Evolutionary conservation across 805 yeast species (phyloP), one percentile per base, ranked within the genome.

Genomic region (Wickerhamomyces chaumierensis): DNA sequence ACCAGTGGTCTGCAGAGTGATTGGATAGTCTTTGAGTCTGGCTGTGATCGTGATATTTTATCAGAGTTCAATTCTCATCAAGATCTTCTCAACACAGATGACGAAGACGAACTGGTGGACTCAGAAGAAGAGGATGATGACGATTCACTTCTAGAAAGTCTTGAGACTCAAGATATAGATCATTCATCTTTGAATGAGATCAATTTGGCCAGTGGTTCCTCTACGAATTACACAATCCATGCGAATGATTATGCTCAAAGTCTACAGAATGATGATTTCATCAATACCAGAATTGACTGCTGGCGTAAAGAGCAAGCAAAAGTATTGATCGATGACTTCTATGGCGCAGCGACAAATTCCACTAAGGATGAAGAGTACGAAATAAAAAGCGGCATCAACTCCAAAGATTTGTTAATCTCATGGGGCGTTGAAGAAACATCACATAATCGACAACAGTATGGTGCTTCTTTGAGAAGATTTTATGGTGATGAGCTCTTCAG

Each of bases 341-440:
- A 42, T 9, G 36, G 45, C 21, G 45, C 41, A 15, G 41, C 53
- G 2, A 31, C 43, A 13, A 33, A 43, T 2, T 23, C 43, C 2
- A 29, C 37, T 5, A 16, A 19, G 18, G 31, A 21, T 13, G 29
- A 25, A 25, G 12, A 5, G 4, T 14, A 8, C 7, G 29, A n/a
- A 14, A 21, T 43, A 1, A 23, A 31, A 13, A 18, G 35, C 7
- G 36, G 42, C 17, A 36, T 19, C 18, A 34, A 39, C 20, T 25
- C 48, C 3, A 46, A 42, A 28, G 59, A 57, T 8, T 36, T 55
- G 2, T 39, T 57, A n/a, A 53, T 52, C 3, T 57, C 61, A 1
- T 58, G 63, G 63, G 63, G 61, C 18, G 55, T 56, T 38, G 62
- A 56, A 31, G 56, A 57, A 21, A 39, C 11, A 20, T 4, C 9